phyloP scores from a whole-genome alignment of 352 stramenopile genomes.

The Globisporangium splendens region DNA sequence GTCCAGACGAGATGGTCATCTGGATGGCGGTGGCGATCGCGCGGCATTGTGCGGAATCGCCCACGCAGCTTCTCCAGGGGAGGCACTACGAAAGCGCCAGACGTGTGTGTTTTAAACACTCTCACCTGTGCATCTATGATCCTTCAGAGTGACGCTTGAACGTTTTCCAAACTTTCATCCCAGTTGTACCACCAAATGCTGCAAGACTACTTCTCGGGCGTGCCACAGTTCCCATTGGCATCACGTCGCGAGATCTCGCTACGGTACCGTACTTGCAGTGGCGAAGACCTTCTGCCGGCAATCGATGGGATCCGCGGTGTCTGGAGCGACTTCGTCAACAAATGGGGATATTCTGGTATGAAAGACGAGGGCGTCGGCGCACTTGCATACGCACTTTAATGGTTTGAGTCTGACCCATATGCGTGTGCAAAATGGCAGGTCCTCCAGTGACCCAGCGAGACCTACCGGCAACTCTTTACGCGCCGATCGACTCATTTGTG shows the following conservation, averaged over 20 bases:
- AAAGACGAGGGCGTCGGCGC: background rate
- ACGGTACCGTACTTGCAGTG: background rate
- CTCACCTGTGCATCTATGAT: background rate
- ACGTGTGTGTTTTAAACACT: constrained; percentile 25
- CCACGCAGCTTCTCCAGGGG: constrained; percentile 26
- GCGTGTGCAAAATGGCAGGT: constrained; percentile 10
- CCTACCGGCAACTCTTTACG: constrained; percentile 27
- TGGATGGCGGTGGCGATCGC: constrained; percentile 53
- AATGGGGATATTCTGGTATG: constrained; percentile 61
- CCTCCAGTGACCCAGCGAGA: constrained; percentile 44
- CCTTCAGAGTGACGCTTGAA: background rate
- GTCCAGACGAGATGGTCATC: constrained; percentile 46
- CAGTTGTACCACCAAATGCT: constrained; percentile 49
- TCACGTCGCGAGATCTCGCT: constrained; percentile 28
- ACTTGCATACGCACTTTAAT: background rate
- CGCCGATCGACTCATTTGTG: constrained; percentile 47
- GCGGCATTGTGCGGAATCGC: constrained; percentile 15
- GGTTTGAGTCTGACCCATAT: background rate
- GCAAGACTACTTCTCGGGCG: constrained; percentile 50
- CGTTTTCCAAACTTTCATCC: background rate
- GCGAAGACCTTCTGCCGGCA: constrained; percentile 11
- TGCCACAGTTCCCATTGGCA: constrained; percentile 58
- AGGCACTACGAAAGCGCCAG: constrained; percentile 51
- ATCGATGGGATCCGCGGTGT: constrained; percentile 24
- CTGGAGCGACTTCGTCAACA: constrained; percentile 53